These are phyloP conservation scores for Cytospora paraplurivora DNA, from an alignment of 2,329 filamentous ascomycete genomes.

Conservation along the genomic window DNA sequence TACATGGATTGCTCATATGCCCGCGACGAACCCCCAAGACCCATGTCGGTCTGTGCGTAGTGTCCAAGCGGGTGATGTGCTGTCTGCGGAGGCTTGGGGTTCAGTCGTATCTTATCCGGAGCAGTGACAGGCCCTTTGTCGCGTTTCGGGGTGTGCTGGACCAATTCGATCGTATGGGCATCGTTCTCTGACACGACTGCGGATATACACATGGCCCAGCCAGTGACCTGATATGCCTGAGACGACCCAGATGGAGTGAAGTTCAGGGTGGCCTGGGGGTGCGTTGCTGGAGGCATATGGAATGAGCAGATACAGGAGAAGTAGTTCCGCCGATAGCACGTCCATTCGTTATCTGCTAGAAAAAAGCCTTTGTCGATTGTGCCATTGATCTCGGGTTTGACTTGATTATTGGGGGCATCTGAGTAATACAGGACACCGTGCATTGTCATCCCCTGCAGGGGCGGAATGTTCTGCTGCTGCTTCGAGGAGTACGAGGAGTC, in stretches of 20 bases:
- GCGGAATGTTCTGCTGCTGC: constrained; percentile 51
- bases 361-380: constrained; percentile 92
- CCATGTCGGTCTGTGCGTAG: constrained; percentile 44
- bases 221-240: constrained; percentile 66
- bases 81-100: constrained; percentile 63
- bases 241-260: constrained; percentile 53
- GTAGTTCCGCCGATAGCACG: constrained; percentile 89
- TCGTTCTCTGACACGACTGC: constrained; percentile 77
- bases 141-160: constrained; percentile 89
- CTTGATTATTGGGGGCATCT: constrained; percentile 48
- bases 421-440: constrained; percentile 64
- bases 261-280: constrained; percentile 44
- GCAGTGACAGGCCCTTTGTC: constrained; percentile 83
- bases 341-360: constrained; percentile 79
- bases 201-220: constrained; percentile 82
- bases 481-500: constrained; percentile 48
- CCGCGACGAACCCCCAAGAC: constrained; percentile 39
- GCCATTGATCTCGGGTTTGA: constrained; percentile 75
- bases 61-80: constrained; percentile 48
- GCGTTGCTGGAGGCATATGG: constrained; percentile 61
- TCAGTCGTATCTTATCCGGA: constrained; percentile 68
- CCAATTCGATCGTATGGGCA: constrained; percentile 77
- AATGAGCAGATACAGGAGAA: constrained; percentile 84
- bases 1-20: constrained; percentile 46
- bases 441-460: constrained; percentile 52